Base-by-base conservation (phyloP, 2,329 filamentous ascomycete species). In the Cytospora paraplurivora region DNA sequence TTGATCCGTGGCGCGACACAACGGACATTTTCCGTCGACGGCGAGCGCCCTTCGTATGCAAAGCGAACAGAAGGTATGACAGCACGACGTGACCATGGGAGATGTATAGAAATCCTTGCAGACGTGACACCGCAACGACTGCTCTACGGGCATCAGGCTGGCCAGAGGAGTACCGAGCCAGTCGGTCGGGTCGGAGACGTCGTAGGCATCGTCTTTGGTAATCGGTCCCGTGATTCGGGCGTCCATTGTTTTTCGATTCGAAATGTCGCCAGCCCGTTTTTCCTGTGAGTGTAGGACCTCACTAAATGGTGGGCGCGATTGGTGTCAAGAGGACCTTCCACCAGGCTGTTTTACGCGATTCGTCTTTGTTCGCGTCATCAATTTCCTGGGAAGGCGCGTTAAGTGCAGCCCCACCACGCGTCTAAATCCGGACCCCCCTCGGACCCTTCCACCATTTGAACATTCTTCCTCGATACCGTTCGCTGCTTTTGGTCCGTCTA, bases 91-190 rank as follows among this genome's bases (percentile, higher is more conserved):
- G 67, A 97, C 89, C 85, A 99, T 95, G 0, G 95, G 95, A 57
- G 93, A 96, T 66, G 87, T 87, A 79, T 91, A 98, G 77, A 98
- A 96, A 76, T 99, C 96, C 75, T 98, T 98, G 85, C 95, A 99
- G 65, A 99, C 91, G 76, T 98, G 92, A 77, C 95, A 99, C 70
- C 95, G 91, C 21, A 99, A 82, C 3, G 93, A 88, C 65, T 90
- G 88, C 72, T 99, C 95, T 67, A 99, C 85, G 15, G 85, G 79
- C 55, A 87, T 81, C 61, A 96, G 84, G 15, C 79, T 79, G 17
- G 85, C 77, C 1, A 96, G 80, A 1, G 87, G 83, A 13, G 92
- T 96, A 12, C 79, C 72, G 7, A 93, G 81, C 92, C 92, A 96
- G 78, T 96, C 92, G 59, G 91, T 93, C n/a, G 91, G 88, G 77